These are phyloP conservation scores for Botrytis pseudocinerea DNA, from an alignment of 2,329 filamentous ascomycete genomes.

Conservation along the genomic window DNA sequence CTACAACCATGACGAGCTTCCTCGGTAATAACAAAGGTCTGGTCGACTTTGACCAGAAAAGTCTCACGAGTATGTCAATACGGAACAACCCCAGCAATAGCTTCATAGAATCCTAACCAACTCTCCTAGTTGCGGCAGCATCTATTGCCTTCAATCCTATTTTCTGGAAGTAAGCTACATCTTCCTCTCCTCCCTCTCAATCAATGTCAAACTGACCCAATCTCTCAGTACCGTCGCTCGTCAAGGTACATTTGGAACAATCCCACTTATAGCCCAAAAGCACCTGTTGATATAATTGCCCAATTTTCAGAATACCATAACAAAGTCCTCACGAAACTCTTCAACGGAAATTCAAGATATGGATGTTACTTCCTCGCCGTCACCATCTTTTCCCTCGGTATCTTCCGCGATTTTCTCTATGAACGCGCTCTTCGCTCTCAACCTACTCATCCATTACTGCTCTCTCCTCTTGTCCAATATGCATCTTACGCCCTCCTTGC, in stretches of 20 bases:
- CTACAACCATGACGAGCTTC: slow-evolving; percentile 35
- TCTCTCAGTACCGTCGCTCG: slow-evolving; percentile 74
- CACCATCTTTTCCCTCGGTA: slow-evolving; percentile 87
- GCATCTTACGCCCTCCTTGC: slow-evolving; percentile 71
- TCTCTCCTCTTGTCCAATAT: slow-evolving; percentile 58
- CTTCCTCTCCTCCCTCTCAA: slow-evolving; percentile 5
- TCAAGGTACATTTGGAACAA: slow-evolving; percentile 57
- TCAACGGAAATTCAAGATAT: slow-evolving; percentile 71
- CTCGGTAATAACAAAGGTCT: slow-evolving; percentile 35
- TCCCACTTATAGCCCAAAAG: slow-evolving; percentile 24
- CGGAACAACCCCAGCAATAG: slow-evolving; percentile 22
- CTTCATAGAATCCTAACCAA: slow-evolving; percentile 30
- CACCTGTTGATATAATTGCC: slow-evolving; percentile 25
- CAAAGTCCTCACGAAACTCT: slow-evolving; percentile 83
- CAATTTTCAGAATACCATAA: slow-evolving; percentile 76
- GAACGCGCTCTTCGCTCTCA: slow-evolving; percentile 76
- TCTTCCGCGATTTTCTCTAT: slow-evolving; percentile 86
- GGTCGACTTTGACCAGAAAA: slow-evolving; percentile 66
- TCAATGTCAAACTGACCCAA: slow-evolving; percentile 20
- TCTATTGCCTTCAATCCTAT: slow-evolving; percentile 93
- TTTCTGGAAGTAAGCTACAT: slow-evolving; percentile 90
- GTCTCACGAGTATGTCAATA: slow-evolving; percentile 59
- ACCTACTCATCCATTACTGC: slow-evolving; percentile 73
- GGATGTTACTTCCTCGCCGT: slow-evolving; percentile 89
- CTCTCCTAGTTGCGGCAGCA: slow-evolving; percentile 67